A percentile compares a stretch with the other conserved stretches of the same genome.
Evolutionary conservation across 306 rosid genomes (phyloP).

Genomic region (Rosa persica): DNA sequence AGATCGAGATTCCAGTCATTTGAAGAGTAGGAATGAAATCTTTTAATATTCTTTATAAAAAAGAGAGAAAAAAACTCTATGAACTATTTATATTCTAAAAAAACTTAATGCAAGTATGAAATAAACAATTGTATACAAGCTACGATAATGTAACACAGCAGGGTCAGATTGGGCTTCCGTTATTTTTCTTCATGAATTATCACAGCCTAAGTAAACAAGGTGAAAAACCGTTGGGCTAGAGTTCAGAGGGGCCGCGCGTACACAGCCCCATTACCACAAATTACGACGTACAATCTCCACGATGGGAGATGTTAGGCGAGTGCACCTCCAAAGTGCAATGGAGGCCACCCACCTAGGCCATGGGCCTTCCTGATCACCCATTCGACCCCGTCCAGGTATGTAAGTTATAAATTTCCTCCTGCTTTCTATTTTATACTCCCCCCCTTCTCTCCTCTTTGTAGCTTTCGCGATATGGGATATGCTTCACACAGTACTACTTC

Average conservation of each 20-base stretch:
- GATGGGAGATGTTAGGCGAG: conserved; percentile 46
- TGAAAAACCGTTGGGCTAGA: not conserved
- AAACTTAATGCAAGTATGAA: no score
- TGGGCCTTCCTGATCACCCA: conserved; percentile 46
- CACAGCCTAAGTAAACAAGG: no score
- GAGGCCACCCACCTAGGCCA: conserved; percentile 48
- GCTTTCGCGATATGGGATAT: conserved; percentile 35
- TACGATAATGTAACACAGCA: no score
- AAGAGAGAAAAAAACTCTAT: no score
- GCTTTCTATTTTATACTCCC: conserved; percentile 6
- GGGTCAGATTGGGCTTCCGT: no score
- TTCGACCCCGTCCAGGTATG: conserved; percentile 56
- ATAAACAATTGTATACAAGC: no score
- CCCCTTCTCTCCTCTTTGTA: not conserved
- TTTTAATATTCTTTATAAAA: no score
- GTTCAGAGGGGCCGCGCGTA: conserved; percentile 51
- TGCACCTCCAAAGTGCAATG: conserved; percentile 47
- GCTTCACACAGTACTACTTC: not conserved
- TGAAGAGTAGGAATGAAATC: no score
- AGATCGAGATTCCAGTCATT: no score
- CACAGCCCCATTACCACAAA: conserved; percentile 54
- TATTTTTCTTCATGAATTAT: no score
- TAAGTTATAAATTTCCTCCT: accelerated
- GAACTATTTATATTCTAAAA: no score
- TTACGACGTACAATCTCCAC: conserved; percentile 51